Percentiles rank a stretch among this genome's conserved stretches.
Evolutionary conservation across 108 stramenopile genomes (phyloP).

Genomic region (Skeletonema grethae): DNA sequence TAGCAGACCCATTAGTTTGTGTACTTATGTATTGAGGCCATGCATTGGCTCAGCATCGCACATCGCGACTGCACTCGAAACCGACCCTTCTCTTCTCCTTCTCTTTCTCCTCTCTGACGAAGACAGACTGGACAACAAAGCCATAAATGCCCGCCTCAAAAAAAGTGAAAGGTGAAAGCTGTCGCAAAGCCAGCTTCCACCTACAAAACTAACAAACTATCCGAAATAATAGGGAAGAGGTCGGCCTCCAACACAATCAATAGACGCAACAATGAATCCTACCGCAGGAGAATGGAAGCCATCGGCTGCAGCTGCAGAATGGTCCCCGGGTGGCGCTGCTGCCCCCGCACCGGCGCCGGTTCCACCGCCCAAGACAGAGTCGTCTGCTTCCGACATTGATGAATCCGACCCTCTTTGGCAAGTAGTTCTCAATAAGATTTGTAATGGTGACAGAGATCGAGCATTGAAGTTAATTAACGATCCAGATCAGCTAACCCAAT

Average conservation of each 20-base stretch:
- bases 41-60: too few species aligned
- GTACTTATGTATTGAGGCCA: too few species aligned
- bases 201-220: too few species aligned
- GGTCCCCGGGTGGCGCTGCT: constrained; percentile 67
- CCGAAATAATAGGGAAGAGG: not conserved
- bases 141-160: too few species aligned
- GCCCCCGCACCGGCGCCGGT: constrained; percentile 43
- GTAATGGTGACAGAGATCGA: constrained; percentile 70
- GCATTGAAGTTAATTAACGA: constrained; percentile 77
- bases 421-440: constrained; percentile 73
- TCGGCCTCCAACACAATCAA: not conserved
- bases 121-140: too few species aligned
- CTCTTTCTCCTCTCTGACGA: not conserved
- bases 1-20: too few species aligned
- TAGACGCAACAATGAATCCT: constrained; percentile 61
- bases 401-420: constrained; percentile 90
- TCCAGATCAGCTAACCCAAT: constrained; percentile 76
- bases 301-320: constrained; percentile 71
- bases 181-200: too few species aligned
- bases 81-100: too few species aligned
- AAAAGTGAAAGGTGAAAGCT: too few species aligned
- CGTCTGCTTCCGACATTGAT: constrained; percentile 58
- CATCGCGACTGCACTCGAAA: too few species aligned
- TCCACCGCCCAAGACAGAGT: constrained; percentile 36
- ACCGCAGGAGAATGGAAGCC: constrained; percentile 82